Evolutionary conservation across 768 basidiomycete genomes (phyloP).

Genomic region (Lentinus tigrinus): DNA sequence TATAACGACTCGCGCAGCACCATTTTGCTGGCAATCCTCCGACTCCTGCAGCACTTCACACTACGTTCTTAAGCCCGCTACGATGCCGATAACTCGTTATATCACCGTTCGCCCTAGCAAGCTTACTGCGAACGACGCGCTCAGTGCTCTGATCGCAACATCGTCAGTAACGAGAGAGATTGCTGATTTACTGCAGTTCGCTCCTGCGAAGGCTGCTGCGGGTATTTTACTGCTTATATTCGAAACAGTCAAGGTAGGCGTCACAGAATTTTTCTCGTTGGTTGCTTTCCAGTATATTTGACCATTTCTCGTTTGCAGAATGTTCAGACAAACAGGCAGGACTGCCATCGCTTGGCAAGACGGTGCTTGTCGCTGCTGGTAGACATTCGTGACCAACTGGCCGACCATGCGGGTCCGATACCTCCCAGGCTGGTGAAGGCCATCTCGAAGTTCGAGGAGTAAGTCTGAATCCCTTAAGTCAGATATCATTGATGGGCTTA

Average conservation of each 20-base stretch:
- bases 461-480: neutral
- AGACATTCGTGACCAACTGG: constrained; percentile 46
- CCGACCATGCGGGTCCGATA: constrained; percentile 42
- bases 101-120: constrained; percentile 21
- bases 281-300: too few species aligned
- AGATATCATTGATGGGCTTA: neutral
- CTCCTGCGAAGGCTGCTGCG: constrained; percentile 42
- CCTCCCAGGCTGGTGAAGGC: constrained; percentile 40
- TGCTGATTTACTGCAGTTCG: constrained; percentile 37
- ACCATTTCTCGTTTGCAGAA: constrained; percentile 19
- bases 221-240: constrained; percentile 42
- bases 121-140: constrained; percentile 26
- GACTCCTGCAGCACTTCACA: neutral
- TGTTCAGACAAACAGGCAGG: constrained; percentile 37
- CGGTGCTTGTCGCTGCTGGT: constrained; percentile 42
- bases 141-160: constrained; percentile 31
- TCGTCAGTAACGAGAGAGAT: constrained; percentile 32
- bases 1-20: too few species aligned
- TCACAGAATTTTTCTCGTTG: too few species aligned
- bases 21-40: too few species aligned
- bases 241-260: constrained; percentile 43
- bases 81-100: neutral
- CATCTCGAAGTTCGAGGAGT: constrained; percentile 42
- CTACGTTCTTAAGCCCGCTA: neutral
- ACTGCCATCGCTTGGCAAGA: constrained; percentile 39